A percentile compares a stretch with the other conserved stretches of the same genome.
Evolutionary conservation across 208 protist genomes (phyloP).

Genomic region (Borovskyia barvae): DNA sequence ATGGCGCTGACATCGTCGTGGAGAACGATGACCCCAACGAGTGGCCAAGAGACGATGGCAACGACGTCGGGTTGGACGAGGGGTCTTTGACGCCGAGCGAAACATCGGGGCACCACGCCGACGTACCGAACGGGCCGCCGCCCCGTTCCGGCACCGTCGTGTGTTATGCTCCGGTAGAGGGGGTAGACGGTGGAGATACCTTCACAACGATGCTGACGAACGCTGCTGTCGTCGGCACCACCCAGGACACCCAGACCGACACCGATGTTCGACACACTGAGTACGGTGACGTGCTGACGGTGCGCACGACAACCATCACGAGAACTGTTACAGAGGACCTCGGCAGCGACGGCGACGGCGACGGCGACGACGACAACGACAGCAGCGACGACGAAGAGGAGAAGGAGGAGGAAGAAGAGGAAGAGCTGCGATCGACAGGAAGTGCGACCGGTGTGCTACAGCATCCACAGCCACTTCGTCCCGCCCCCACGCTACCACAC

Average conservation of each 20-base stretch:
- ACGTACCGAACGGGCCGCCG: background rate
- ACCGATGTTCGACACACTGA: conserved; percentile 60
- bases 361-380: conserved; percentile 40
- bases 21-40: too few species aligned
- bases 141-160: conserved; percentile 3
- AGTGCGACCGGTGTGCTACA: too few species aligned
- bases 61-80: conserved; percentile 2
- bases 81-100: conserved; percentile 14
- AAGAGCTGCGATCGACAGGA: conserved; percentile 30
- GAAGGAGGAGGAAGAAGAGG: conserved; percentile 23
- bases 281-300: conserved; percentile 63
- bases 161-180: conserved; percentile 29
- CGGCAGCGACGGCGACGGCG: conserved; percentile 39
- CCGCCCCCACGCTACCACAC: conserved; percentile 8
- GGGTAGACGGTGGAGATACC: conserved; percentile 19
- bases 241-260: conserved; percentile 70
- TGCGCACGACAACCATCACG: conserved; percentile 67
- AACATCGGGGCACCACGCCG: conserved; percentile 1
- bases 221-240: conserved; percentile 48
- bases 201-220: conserved; percentile 56
- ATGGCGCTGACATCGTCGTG: background rate
- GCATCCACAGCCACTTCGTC: conserved; percentile 13
- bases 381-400: conserved; percentile 13
- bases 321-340: conserved; percentile 69
- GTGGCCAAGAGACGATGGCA: background rate